These are phyloP conservation scores for Smallanthus sonchifolius DNA, from an alignment of 129 eudicot genomes.

Conservation along the genomic window DNA sequence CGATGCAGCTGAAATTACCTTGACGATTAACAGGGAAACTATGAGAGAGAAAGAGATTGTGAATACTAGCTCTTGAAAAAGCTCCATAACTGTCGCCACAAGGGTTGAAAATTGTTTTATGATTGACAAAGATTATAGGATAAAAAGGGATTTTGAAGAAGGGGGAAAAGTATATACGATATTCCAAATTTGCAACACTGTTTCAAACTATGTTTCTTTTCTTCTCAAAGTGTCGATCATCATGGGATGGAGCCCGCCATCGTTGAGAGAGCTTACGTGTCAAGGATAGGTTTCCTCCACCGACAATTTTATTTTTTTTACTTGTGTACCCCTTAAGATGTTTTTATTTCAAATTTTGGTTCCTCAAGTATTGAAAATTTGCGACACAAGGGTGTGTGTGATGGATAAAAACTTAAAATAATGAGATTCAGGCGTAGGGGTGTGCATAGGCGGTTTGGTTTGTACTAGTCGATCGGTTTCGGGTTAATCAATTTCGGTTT, in stretches of 20 bases:
- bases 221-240: background rate
- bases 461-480: too few species aligned
- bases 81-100: constrained; percentile 33
- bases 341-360: background rate
- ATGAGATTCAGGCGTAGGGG: too few species aligned
- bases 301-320: constrained; percentile 2
- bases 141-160: constrained; percentile 19
- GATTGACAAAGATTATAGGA: constrained; percentile 17
- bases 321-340: background rate
- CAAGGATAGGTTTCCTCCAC: background rate
- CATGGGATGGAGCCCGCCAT: constrained; percentile 24
- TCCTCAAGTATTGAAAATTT: background rate
- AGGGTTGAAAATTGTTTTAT: constrained; percentile 5
- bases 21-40: constrained; percentile 35
- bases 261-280: constrained; percentile 14
- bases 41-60: constrained; percentile 41
- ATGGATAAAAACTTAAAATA: too few species aligned
- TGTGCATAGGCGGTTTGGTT: too few species aligned
- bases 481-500: too few species aligned
- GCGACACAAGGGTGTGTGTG: too few species aligned
- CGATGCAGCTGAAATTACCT: constrained; percentile 36
- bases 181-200: background rate
- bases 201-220: constrained; percentile 7
- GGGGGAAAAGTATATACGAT: constrained; percentile 47
- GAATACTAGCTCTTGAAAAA: constrained; percentile 41